phyloP scores from a whole-genome alignment of 2,329 filamentous ascomycete genomes.

The Colletotrichum falcatum region DNA sequence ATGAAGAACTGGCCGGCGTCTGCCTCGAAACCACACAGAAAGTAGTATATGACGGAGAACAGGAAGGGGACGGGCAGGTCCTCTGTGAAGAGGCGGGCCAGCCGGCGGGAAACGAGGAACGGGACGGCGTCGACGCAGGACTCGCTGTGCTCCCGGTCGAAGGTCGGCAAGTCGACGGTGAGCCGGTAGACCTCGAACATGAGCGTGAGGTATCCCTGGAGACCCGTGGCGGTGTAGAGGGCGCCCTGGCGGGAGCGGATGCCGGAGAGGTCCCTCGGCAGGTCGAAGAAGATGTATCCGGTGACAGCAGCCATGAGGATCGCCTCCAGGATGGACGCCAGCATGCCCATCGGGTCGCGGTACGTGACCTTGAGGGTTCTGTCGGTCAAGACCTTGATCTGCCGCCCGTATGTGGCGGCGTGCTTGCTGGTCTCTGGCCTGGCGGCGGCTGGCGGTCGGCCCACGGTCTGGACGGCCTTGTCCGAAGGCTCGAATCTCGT shows the following conservation, averaged over 20 bases:
- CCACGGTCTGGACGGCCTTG: conserved; percentile 36
- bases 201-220: conserved; percentile 82
- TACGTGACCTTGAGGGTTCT: conserved; percentile 79
- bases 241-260: conserved; percentile 81
- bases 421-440: conserved; percentile 52
- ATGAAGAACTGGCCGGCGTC: conserved; percentile 75
- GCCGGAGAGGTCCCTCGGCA: conserved; percentile 74
- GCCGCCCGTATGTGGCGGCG: conserved; percentile 71
- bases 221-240: conserved; percentile 76
- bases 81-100: conserved; percentile 77
- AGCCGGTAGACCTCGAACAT: conserved; percentile 82
- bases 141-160: conserved; percentile 81
- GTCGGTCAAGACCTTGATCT: conserved; percentile 74
- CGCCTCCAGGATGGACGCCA: conserved; percentile 76
- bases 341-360: conserved; percentile 82
- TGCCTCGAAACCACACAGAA: conserved; percentile 79
- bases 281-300: conserved; percentile 78
- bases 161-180: conserved; percentile 79
- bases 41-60: conserved; percentile 80
- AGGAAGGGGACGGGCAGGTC: conserved; percentile 79
- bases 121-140: conserved; percentile 77
- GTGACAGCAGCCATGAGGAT: conserved; percentile 77
- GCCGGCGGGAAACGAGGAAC: conserved; percentile 76
- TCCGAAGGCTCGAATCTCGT: conserved; percentile 44
- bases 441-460: not conserved